These are phyloP conservation scores for Annona cherimola DNA, from an alignment of 164 flowering plant genomes.

Conservation along the genomic window DNA sequence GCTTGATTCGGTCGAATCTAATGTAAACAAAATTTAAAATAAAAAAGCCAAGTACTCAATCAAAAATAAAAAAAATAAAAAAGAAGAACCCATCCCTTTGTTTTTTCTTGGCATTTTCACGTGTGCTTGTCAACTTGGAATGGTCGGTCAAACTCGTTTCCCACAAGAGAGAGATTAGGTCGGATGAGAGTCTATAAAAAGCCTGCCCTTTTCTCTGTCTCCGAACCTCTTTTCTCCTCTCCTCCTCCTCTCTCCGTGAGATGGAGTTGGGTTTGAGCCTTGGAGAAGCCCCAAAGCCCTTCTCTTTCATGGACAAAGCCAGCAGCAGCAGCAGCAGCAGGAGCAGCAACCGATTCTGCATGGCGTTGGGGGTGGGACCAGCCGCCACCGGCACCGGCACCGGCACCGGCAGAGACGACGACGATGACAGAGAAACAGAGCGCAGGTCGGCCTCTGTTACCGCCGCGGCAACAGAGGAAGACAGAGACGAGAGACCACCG, in stretches of 20 bases:
- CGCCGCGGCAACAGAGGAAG: neutral
- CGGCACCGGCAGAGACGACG: constrained; percentile 6
- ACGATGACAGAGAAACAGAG: constrained; percentile 3
- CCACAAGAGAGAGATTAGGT: constrained; percentile 5
- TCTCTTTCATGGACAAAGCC: constrained; percentile 29
- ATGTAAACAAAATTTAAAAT: too few species aligned
- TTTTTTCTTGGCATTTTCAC: neutral
- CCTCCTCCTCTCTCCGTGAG: neutral
- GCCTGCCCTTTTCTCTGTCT: constrained; percentile 10
- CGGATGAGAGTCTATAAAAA: constrained; percentile 13
- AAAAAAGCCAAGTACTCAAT: too few species aligned
- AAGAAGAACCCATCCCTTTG: neutral
- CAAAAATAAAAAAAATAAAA: too few species aligned
- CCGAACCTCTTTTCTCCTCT: neutral
- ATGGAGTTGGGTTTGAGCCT: constrained; percentile 69
- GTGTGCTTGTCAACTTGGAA: constrained; percentile 14
- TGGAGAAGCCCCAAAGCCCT: constrained; percentile 43
- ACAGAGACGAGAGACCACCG: constrained; percentile 22
- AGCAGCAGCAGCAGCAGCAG: constrained; percentile 11
- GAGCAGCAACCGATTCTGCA: constrained; percentile 37
- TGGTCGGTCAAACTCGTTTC: constrained; percentile 48
- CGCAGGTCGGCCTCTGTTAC: neutral
- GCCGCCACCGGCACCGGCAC: neutral
- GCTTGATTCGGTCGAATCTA: too few species aligned
- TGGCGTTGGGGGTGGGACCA: constrained; percentile 28